phyloP scores from a whole-genome alignment of 345 rosid genomes.

The Citrus mangshanensis region DNA sequence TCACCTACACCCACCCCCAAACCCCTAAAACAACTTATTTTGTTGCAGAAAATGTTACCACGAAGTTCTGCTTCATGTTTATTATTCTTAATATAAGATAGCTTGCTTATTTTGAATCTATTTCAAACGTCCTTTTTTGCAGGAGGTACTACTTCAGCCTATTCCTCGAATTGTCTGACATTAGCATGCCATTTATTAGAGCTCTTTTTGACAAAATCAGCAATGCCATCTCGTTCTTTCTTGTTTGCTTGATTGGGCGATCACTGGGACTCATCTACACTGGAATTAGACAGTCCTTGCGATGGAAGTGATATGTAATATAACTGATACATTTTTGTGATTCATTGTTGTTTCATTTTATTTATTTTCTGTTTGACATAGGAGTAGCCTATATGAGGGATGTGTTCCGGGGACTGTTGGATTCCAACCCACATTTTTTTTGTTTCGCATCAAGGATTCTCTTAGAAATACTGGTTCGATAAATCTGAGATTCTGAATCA shows the following conservation, averaged over 20 bases:
- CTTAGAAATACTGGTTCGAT: slow-evolving; percentile 1
- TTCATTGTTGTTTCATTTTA: slow-evolving; percentile 1
- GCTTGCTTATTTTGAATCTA: slow-evolving; percentile 6
- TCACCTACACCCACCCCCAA: no score
- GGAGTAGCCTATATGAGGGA: slow-evolving; percentile 8
- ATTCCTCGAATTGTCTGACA: slow-evolving; percentile 81
- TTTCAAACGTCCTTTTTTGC: slow-evolving; percentile 15
- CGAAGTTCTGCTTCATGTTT: neutral
- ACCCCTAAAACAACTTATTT: neutral
- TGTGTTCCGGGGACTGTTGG: neutral
- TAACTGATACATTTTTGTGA: slow-evolving; percentile 7
- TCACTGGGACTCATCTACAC: slow-evolving; percentile 85
- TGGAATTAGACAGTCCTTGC: slow-evolving; percentile 85
- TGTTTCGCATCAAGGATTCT: neutral
- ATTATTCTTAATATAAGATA: neutral
- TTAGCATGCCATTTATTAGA: slow-evolving; percentile 69
- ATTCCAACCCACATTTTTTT: slow-evolving; percentile 8
- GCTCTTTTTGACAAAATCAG: slow-evolving; percentile 65
- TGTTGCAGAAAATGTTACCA: neutral
- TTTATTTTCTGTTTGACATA: slow-evolving; percentile 9
- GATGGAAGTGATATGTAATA: slow-evolving; percentile 66
- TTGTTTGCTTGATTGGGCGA: slow-evolving; percentile 82
- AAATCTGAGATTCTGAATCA: neutral
- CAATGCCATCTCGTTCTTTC: slow-evolving; percentile 78
- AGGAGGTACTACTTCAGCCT: slow-evolving; percentile 92